Evolutionary conservation across 2,329 filamentous ascomycete species (phyloP).

Genomic region (Neofusicoccum ribis): DNA sequence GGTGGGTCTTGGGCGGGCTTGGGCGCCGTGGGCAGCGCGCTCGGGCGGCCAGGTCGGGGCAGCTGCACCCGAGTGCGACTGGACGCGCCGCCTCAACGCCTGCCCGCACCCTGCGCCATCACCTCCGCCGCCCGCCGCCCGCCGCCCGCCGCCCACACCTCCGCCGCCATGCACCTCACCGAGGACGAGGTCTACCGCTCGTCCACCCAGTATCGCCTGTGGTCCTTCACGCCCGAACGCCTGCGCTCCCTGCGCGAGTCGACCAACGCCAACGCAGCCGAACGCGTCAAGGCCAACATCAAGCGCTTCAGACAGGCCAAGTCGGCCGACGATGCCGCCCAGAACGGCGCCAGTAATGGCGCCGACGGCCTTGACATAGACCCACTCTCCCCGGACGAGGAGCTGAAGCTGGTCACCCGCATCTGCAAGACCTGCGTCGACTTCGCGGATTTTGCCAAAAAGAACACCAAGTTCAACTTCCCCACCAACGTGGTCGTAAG

Average conservation of each 20-base stretch:
- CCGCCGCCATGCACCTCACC: slow-evolving; percentile 54
- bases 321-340: slow-evolving; percentile 38
- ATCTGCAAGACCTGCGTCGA: slow-evolving; percentile 66
- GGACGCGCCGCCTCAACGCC: slow-evolving; percentile 2
- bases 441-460: slow-evolving; percentile 25
- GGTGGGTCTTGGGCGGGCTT: no score
- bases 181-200: slow-evolving; percentile 91
- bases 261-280: slow-evolving; percentile 76
- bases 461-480: slow-evolving; percentile 16
- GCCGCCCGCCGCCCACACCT: neutral
- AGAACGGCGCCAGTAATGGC: slow-evolving; percentile 23
- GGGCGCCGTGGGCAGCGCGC: neutral
- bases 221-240: slow-evolving; percentile 81
- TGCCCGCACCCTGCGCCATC: neutral
- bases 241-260: slow-evolving; percentile 71
- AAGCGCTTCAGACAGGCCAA: slow-evolving; percentile 46
- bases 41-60: neutral
- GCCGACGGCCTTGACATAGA: slow-evolving; percentile 59
- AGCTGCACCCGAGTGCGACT: slow-evolving; percentile 2
- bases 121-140: neutral
- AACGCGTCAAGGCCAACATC: slow-evolving; percentile 63
- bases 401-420: slow-evolving; percentile 76
- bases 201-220: slow-evolving; percentile 86
- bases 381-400: slow-evolving; percentile 80
- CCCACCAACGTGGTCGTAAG: slow-evolving; percentile 15